These are phyloP conservation scores for Calamus simplicifolius DNA, from an alignment of 176 grass and related monocot species.

Conservation along the genomic window DNA sequence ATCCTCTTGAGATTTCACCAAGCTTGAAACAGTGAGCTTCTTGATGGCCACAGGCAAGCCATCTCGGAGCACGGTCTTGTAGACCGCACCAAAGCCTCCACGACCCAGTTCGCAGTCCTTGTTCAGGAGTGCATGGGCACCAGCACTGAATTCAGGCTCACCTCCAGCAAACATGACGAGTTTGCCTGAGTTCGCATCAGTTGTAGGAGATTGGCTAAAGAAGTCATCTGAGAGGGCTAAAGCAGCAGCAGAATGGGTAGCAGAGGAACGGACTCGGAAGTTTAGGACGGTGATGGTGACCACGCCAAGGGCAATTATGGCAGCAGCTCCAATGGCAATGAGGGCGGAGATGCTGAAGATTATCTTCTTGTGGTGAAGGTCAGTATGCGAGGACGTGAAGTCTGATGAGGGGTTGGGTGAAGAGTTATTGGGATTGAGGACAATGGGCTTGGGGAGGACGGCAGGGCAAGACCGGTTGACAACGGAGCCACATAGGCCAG, in stretches of 20 bases:
- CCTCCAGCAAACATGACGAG: constrained; percentile 93
- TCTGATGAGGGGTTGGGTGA: constrained; percentile 26
- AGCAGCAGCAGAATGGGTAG: constrained; percentile 38
- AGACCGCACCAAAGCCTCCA: constrained; percentile 94
- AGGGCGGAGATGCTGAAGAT: constrained; percentile 94
- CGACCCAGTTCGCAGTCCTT: constrained; percentile 97
- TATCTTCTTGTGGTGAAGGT: constrained; percentile 69
- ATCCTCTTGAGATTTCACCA: constrained; percentile 96
- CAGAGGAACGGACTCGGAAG: constrained; percentile 44
- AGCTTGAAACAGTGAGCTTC: constrained; percentile 95
- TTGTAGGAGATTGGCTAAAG: constrained; percentile 78
- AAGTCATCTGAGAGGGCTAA: constrained; percentile 80
- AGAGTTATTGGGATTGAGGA: constrained; percentile 73
- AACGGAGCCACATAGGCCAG: constrained; percentile 73
- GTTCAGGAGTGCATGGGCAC: constrained; percentile 83
- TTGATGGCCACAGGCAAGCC: constrained; percentile 89
- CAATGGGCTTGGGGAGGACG: constrained; percentile 89
- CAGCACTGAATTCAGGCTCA: constrained; percentile 88
- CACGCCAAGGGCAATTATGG: constrained; percentile 74
- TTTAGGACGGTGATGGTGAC: constrained; percentile 87
- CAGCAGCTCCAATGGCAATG: constrained; percentile 85
- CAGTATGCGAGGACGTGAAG: constrained; percentile 13
- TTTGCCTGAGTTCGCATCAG: constrained; percentile 73
- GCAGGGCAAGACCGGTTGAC: constrained; percentile 74
- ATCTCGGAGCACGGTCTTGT: constrained; percentile 73